Conservation (phyloP, 768 basidiomycete genomes). For the Tremella yokohamensis region DNA sequence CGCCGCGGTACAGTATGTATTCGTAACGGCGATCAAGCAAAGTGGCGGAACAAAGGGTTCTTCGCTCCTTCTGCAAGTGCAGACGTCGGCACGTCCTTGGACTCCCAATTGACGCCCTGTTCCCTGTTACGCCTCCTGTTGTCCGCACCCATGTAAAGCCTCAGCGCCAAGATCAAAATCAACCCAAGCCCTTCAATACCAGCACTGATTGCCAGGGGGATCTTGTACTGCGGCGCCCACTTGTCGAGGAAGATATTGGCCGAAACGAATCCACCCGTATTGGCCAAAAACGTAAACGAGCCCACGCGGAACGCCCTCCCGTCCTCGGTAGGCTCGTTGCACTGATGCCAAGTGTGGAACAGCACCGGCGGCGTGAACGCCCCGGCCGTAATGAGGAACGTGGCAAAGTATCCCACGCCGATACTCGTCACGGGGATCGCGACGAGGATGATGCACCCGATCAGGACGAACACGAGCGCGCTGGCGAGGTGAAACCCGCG, state of each 20-base stretch:
- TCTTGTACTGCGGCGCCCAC: conserved; percentile 18
- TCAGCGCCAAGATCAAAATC: conserved; percentile 13
- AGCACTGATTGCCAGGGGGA: conserved; percentile 21
- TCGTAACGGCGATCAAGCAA: conserved; percentile 8
- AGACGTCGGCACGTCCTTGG: conserved; percentile 35
- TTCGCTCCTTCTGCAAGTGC: conserved; percentile 23
- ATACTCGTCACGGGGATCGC: conserved; percentile 12
- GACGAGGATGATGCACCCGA: conserved; percentile 43
- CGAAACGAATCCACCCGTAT: conserved; percentile 29
- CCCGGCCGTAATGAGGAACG: conserved; percentile 19
- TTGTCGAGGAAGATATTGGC: conserved; percentile 35
- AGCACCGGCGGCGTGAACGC: conserved; percentile 21
- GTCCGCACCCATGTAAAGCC: conserved; percentile 18
- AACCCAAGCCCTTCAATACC: conserved; percentile 21
- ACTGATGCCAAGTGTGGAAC: conserved; percentile 26
- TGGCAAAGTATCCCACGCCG: conserved; percentile 16
- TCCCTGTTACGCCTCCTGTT: conserved; percentile 28
- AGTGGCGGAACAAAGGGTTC: conserved; percentile 29
- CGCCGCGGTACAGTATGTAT: too few relatives aligned
- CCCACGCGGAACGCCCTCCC: conserved; percentile 19
- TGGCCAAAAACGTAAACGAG: conserved; percentile 21
- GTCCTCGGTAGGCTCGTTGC: conserved; percentile 21
- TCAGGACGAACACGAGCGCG: conserved; percentile 15
- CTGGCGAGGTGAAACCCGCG: conserved; percentile 18
- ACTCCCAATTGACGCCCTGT: conserved; percentile 35